phyloP scores from a whole-genome alignment of 225 moss, liverwort and hornwort species.

The Pleurozium schreberi region DNA sequence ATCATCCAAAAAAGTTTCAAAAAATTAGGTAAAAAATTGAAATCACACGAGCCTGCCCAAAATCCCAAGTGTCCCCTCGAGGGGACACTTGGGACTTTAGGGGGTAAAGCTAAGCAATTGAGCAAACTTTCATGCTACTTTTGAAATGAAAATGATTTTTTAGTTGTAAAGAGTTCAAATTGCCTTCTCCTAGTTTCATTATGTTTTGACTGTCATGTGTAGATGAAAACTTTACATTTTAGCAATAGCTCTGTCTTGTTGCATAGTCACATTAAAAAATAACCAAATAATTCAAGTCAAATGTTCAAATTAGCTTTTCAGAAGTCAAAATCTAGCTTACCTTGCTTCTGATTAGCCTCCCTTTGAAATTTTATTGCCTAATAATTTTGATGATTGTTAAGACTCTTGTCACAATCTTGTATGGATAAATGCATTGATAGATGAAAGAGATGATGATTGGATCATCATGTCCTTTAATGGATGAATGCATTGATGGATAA shows the following conservation, averaged over 20 bases:
- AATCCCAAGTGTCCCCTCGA: no score
- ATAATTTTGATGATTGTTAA: not conserved
- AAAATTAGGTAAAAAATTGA: no score
- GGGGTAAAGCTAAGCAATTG: no score
- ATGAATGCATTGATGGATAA: no score
- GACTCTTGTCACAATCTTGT: not conserved
- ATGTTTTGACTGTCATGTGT: not conserved
- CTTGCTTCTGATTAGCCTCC: fast-evolving
- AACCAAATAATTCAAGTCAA: no score
- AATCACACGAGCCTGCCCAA: no score
- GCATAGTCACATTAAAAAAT: not conserved
- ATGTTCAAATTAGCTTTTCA: not conserved
- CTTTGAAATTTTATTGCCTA: fast-evolving
- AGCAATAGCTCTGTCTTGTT: not conserved
- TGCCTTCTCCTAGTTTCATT: not conserved
- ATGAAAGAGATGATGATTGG: no score
- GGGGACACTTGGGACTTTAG: no score
- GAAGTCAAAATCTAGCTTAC: not conserved
- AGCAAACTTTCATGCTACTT: not conserved
- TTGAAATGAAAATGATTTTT: no score
- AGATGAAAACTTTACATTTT: not conserved
- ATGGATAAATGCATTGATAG: not conserved
- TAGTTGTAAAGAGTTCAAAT: not conserved
- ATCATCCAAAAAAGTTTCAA: no score
- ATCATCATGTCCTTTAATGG: no score